These are phyloP conservation scores for Vitis riparia DNA, from an alignment of 164 flowering plant genomes.

Conservation along the genomic window DNA sequence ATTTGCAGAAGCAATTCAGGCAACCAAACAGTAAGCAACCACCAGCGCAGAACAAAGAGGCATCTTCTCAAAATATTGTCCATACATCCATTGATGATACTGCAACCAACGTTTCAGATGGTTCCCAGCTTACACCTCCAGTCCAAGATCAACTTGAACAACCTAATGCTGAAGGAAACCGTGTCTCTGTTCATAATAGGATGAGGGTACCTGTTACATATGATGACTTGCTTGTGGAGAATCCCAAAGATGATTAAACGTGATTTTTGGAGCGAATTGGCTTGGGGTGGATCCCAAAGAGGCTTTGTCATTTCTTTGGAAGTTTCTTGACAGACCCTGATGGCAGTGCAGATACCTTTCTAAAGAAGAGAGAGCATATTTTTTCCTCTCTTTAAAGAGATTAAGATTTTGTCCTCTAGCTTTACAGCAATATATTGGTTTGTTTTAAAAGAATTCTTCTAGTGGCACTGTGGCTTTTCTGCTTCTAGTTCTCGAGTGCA, in stretches of 20 bases:
- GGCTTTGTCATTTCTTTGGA: not conserved
- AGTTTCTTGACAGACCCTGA: not conserved
- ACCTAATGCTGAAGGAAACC: constrained; percentile 24
- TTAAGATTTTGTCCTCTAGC: not conserved
- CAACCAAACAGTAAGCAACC: constrained; percentile 33
- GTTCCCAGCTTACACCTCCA: constrained; percentile 16
- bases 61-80: constrained; percentile 13
- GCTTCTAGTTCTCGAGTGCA: too few species aligned
- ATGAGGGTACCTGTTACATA: constrained; percentile 73
- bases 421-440: not conserved
- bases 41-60: constrained; percentile 15
- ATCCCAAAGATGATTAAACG: constrained; percentile 26
- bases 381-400: not conserved
- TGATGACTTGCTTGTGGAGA: constrained; percentile 56
- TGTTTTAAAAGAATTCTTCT: not conserved
- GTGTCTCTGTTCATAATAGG: constrained; percentile 56
- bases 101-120: constrained; percentile 15
- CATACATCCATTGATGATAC: constrained; percentile 13
- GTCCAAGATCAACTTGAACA: constrained; percentile 15
- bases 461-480: not conserved
- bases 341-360: not conserved
- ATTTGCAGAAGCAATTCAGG: constrained; percentile 77
- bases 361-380: not conserved
- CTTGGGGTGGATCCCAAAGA: too few species aligned
- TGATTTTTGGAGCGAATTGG: constrained; percentile 11